A percentile compares a stretch with the other conserved stretches of the same genome.
Conservation (phyloP, 2,329 filamentous ascomycete species). For the Ambrosiella cleistominuta region DNA sequence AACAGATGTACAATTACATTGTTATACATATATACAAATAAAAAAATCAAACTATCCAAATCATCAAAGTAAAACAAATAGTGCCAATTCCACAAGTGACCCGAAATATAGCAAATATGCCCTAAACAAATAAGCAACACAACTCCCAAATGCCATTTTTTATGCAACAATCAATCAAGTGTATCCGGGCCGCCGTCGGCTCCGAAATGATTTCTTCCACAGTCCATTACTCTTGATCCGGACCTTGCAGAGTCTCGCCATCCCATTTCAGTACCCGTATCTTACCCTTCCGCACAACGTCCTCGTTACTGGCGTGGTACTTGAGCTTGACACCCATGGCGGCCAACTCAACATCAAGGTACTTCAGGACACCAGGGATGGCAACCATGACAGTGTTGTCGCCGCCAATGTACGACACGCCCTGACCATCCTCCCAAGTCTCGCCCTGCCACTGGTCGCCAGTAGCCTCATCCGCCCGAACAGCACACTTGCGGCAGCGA, state of each 20-base stretch:
- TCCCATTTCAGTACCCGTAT: constrained; percentile 24
- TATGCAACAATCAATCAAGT: background rate
- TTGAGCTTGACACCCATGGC: constrained; percentile 94
- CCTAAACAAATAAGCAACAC: background rate
- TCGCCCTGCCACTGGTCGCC: constrained; percentile 46
- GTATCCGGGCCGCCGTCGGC: background rate
- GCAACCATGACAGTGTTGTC: constrained; percentile 82
- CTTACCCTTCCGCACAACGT: constrained; percentile 40
- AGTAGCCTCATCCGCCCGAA: constrained; percentile 37
- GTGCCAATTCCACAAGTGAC: background rate
- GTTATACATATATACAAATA: background rate
- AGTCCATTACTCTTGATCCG: background rate
- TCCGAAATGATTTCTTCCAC: background rate
- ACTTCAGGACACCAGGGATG: constrained; percentile 82
- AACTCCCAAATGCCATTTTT: background rate
- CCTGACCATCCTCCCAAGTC: constrained; percentile 85
- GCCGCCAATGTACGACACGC: constrained; percentile 69
- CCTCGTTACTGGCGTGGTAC: constrained; percentile 50
- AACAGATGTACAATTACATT: background rate
- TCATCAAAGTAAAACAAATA: background rate
- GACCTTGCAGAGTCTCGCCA: constrained; percentile 10
- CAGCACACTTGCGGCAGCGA: constrained; percentile 64
- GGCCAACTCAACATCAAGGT: constrained; percentile 82
- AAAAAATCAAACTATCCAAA: background rate
- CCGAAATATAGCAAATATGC: background rate